phyloP scores from a whole-genome alignment of 1,284 basidiomycete genomes.

The Cryptococcus maquisensis region DNA sequence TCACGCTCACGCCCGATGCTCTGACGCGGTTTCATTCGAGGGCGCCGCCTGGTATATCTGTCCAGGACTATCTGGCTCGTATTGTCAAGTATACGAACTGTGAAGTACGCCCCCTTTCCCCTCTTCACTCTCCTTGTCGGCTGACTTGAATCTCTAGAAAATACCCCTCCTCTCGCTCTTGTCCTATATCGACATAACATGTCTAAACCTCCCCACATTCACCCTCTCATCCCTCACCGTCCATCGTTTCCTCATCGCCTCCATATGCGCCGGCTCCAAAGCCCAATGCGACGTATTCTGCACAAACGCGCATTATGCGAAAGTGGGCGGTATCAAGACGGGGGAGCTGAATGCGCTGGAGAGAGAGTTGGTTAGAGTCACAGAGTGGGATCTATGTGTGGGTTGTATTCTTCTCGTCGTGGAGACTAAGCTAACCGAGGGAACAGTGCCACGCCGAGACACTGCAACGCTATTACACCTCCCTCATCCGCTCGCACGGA shows the following conservation, averaged over 20 bases:
- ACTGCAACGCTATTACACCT: conserved; percentile 49
- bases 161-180: conserved; percentile 81
- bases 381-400: conserved; percentile 89
- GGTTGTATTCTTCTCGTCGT: conserved; percentile 44
- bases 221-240: conserved; percentile 90
- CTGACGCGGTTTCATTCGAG: conserved; percentile 92
- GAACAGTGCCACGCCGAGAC: conserved; percentile 46
- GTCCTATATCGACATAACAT: conserved; percentile 92
- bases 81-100: conserved; percentile 89
- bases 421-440: conserved; percentile 1
- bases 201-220: conserved; percentile 68
- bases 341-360: conserved; percentile 87
- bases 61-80: conserved; percentile 83
- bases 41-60: conserved; percentile 73
- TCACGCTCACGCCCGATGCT: conserved; percentile 51
- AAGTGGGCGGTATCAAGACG: conserved; percentile 86
- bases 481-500: conserved; percentile 47
- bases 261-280: conserved; percentile 81
- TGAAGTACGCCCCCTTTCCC: conserved; percentile 59
- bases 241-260: conserved; percentile 88
- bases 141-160: conserved; percentile 54
- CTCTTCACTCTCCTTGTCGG: background rate
- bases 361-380: conserved; percentile 80
- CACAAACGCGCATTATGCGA: conserved; percentile 85
- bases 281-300: conserved; percentile 89